Conservation (phyloP, 139 green algal species). For the Chlorella ohadii region DNA sequence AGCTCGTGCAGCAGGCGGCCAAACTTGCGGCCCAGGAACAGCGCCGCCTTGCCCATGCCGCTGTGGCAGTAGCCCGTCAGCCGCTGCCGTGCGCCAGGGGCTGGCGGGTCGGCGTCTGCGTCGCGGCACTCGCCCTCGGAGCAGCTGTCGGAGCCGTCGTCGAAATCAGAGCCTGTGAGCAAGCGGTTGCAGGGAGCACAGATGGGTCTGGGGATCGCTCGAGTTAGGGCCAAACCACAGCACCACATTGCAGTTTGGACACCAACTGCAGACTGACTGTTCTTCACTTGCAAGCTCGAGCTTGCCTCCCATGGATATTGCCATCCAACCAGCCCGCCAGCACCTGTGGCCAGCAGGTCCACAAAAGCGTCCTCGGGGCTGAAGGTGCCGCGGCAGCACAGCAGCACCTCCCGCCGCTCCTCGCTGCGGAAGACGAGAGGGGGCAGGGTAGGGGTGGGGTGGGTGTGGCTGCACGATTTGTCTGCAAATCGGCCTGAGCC, state of each 20-base stretch:
- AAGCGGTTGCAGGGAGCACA: not conserved
- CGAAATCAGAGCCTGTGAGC: not conserved
- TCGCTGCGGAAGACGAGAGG: not conserved
- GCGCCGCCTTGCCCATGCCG: slow-evolving; percentile 33
- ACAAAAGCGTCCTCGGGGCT: slow-evolving; percentile 45
- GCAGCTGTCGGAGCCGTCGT: not conserved
- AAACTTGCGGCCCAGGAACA: slow-evolving; percentile 30
- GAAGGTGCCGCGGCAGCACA: slow-evolving; percentile 40
- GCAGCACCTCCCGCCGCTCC: slow-evolving; percentile 30
- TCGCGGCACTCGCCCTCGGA: not conserved
- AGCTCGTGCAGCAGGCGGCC: slow-evolving; percentile 14
- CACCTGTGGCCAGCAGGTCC: slow-evolving; percentile 41
- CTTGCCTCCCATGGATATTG: no score
- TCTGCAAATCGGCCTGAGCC: no score
- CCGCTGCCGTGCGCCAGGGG: not conserved
- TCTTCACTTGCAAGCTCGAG: not conserved
- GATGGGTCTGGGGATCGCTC: not conserved
- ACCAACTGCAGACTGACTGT: no score
- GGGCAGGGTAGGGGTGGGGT: no score
- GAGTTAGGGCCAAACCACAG: no score
- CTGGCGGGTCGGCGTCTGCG: not conserved
- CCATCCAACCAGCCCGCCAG: no score
- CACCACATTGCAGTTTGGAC: no score
- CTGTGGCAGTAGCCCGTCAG: slow-evolving; percentile 22
- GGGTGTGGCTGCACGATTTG: no score